Evolutionary conservation across 2,329 filamentous ascomycete genomes (phyloP).

Genomic region (Claviceps citrina): DNA sequence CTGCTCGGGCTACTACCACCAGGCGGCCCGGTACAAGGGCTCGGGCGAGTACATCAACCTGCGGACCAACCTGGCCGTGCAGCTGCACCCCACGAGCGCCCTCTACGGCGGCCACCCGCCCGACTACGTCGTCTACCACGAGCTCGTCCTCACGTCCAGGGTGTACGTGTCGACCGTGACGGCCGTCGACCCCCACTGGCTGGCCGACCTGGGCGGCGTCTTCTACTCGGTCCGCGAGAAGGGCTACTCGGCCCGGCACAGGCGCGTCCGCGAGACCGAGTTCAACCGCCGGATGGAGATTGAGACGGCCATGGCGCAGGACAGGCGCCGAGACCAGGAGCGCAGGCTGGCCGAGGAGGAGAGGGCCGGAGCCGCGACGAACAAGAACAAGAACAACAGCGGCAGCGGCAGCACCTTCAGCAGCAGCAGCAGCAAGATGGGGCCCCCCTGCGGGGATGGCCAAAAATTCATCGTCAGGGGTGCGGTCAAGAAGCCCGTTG

Average conservation of each 20-base stretch:
- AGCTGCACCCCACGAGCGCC: constrained; percentile 85
- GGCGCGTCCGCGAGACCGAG: constrained; percentile 75
- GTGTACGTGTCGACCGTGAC: constrained; percentile 98
- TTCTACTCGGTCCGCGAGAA: constrained; percentile 98
- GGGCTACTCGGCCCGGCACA: constrained; percentile 77
- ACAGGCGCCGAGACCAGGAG: constrained; percentile 54
- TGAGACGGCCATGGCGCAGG: constrained; percentile 78
- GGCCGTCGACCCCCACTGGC: constrained; percentile 89
- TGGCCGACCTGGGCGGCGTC: constrained; percentile 88
- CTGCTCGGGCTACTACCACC: constrained; percentile 94
- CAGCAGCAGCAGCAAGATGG: no score
- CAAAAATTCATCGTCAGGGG: constrained; percentile 46
- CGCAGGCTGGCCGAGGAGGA: constrained; percentile 35
- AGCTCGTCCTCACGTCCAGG: constrained; percentile 88
- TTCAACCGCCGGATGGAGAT: constrained; percentile 91
- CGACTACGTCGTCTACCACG: constrained; percentile 96
- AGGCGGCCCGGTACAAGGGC: constrained; percentile 89
- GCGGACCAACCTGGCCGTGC: constrained; percentile 82
- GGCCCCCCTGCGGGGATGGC: no score
- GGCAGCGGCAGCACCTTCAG: no score
- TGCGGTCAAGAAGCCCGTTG: constrained; percentile 44
- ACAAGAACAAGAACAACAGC: constrained; percentile 35
- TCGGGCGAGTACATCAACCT: constrained; percentile 96
- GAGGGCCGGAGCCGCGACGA: constrained; percentile 15
- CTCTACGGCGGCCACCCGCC: constrained; percentile 91